Conservation (phyloP, 495 filamentous ascomycete species). For the Podospora pseudocomata region DNA sequence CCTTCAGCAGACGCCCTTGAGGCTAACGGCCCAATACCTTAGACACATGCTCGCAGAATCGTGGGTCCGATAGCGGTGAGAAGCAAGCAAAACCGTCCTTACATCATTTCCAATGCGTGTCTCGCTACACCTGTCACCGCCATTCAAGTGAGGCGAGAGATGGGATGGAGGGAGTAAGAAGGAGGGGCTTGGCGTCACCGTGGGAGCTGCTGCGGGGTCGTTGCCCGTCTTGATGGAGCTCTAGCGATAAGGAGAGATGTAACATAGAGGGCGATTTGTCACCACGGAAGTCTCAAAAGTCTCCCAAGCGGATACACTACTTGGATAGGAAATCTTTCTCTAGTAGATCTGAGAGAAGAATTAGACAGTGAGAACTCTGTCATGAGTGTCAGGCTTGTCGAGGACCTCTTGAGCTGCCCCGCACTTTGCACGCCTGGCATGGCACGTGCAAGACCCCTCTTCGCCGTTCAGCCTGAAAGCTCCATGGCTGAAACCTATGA, state of each 20-base stretch:
- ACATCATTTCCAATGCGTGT: background rate
- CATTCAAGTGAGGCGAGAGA: background rate
- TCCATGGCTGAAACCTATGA: conserved; percentile 2
- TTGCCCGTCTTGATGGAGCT: background rate
- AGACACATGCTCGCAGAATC: background rate
- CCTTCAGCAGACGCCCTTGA: background rate
- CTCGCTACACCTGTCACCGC: background rate
- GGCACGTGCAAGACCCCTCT: background rate
- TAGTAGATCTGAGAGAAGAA: too few species aligned
- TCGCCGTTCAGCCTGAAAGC: background rate
- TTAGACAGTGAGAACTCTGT: background rate
- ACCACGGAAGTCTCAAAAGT: background rate
- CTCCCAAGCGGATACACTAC: background rate
- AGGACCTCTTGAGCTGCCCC: background rate
- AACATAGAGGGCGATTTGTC: background rate
- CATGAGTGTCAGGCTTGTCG: background rate
- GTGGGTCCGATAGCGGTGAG: background rate
- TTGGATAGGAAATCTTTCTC: background rate
- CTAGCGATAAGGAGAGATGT: background rate
- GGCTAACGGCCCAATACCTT: background rate
- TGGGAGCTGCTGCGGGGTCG: background rate
- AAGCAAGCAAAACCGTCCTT: background rate
- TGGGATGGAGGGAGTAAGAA: background rate
- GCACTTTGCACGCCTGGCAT: background rate
- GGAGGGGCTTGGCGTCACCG: background rate